These are phyloP conservation scores for Arthrobotrys iridis DNA, from an alignment of 2,329 filamentous ascomycete genomes.

Conservation along the genomic window DNA sequence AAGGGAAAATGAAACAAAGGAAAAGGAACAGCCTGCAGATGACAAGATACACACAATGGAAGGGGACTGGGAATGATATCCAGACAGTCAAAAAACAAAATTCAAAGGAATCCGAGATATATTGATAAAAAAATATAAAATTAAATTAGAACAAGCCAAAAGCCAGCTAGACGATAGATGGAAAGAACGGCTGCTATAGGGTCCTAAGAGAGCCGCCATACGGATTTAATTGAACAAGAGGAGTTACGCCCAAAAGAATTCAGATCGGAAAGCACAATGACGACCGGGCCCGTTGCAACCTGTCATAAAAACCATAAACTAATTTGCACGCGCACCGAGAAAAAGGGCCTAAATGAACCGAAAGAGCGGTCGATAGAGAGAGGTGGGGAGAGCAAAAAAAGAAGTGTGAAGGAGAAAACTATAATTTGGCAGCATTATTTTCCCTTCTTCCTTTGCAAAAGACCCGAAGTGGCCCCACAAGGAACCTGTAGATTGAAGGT, in stretches of 20 bases:
- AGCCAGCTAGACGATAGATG: constrained; percentile 28
- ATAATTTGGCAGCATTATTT: not conserved
- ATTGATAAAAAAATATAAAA: not conserved
- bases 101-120: no score
- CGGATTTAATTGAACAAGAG: not conserved
- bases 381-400: not conserved
- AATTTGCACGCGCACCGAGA: no score
- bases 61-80: not conserved
- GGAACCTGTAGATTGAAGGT: constrained; percentile 8
- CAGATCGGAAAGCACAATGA: constrained; percentile 36
- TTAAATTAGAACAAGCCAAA: constrained; percentile 4
- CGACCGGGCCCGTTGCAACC: constrained; percentile 18
- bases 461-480: not conserved
- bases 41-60: not conserved
- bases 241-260: not conserved
- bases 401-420: not conserved
- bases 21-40: not conserved
- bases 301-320: constrained; percentile 15
- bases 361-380: no score
- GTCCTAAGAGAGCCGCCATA: constrained; percentile 10
- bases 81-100: not conserved
- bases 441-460: constrained; percentile 4
- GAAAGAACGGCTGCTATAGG: constrained; percentile 18
- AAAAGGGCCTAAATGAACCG: constrained; percentile 1
- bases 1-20: not conserved